These are phyloP conservation scores for Picochlorum sp. DNA, from an alignment of 139 green algal genomes.

Conservation along the genomic window DNA sequence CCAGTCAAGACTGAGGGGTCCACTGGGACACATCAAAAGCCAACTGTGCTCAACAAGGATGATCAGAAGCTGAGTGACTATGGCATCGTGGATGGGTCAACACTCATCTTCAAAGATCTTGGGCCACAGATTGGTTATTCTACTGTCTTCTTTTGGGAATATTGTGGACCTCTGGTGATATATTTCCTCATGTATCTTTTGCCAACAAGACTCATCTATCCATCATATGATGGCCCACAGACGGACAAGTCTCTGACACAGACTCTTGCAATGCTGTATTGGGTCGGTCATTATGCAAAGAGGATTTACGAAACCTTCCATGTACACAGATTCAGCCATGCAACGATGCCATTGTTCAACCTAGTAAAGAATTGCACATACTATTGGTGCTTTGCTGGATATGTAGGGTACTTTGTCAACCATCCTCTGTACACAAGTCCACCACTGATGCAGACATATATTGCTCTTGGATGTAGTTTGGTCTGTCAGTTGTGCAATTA, in stretches of 20 bases:
- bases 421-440: conserved; percentile 91
- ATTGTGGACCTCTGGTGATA: conserved; percentile 86
- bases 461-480: conserved; percentile 41
- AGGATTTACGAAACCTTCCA: conserved; percentile 90
- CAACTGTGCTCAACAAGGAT: conserved; percentile 40
- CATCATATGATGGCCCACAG: neutral
- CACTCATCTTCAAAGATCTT: conserved; percentile 91
- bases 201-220: conserved; percentile 19
- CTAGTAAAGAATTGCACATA: conserved; percentile 92
- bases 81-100: conserved; percentile 40
- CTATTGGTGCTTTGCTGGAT: conserved; percentile 89
- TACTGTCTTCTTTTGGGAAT: conserved; percentile 97
- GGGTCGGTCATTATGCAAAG: conserved; percentile 92
- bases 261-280: conserved; percentile 79
- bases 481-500: conserved; percentile 70
- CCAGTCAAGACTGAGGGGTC: conserved; percentile 32
- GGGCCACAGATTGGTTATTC: conserved; percentile 84
- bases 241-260: conserved; percentile 45
- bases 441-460: conserved; percentile 21
- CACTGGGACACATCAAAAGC: conserved; percentile 35
- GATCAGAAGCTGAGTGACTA: conserved; percentile 58
- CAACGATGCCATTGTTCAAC: conserved; percentile 95
- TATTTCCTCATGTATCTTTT: conserved; percentile 92
- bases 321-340: conserved; percentile 88
- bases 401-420: conserved; percentile 95